These are phyloP conservation scores for Kernera saxatilis DNA, from an alignment of 345 rosid genomes.

Conservation along the genomic window DNA sequence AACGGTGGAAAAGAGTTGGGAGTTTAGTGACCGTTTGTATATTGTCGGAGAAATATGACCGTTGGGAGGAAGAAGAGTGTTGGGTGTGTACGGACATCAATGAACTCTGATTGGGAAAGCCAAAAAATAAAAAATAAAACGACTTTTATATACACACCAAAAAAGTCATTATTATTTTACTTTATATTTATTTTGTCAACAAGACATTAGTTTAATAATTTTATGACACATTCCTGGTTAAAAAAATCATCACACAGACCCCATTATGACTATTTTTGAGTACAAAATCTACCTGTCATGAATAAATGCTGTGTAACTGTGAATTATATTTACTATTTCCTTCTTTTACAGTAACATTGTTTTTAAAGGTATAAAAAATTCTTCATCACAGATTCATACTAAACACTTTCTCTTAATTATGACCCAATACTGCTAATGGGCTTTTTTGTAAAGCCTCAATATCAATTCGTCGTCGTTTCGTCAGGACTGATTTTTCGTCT, in stretches of 20 bases:
- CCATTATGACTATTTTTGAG: neutral
- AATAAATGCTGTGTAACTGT: neutral
- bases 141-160: neutral
- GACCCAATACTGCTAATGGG: too few relatives aligned
- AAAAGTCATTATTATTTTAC: neutral
- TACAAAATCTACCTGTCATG: neutral
- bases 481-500: neutral
- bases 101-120: constrained; percentile 17
- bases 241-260: neutral
- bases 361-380: too few relatives aligned
- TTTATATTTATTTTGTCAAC: constrained; percentile 1
- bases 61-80: constrained; percentile 52
- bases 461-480: constrained; percentile 5
- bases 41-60: constrained; percentile 94
- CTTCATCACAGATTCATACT: too few relatives aligned
- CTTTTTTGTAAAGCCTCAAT: neutral
- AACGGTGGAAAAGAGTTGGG: constrained; percentile 34
- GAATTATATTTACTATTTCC: neutral
- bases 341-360: neutral
- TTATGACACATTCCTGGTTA: neutral
- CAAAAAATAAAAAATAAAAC: neutral
- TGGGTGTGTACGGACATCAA: constrained; percentile 47
- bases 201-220: neutral
- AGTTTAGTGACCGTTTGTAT: constrained; percentile 74
- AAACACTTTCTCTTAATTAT: too few relatives aligned